These are phyloP conservation scores for Ceriops decandra DNA, from an alignment of 345 rosid species.

Conservation along the genomic window DNA sequence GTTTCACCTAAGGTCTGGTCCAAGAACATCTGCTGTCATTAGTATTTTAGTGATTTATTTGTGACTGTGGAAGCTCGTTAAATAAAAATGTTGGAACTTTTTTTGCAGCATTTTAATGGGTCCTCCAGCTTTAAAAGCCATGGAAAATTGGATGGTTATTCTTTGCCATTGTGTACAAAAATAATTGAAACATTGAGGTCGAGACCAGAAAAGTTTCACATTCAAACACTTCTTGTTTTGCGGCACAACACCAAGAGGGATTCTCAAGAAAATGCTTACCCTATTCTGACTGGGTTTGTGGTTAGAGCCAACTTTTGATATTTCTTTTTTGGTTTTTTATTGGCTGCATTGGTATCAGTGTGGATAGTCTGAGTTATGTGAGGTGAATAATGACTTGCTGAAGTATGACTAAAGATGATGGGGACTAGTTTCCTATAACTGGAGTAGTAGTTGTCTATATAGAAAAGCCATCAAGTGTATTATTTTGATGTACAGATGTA, in stretches of 20 bases:
- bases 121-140: constrained; percentile 20
- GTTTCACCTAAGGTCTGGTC: constrained; percentile 48
- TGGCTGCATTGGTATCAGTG: background rate
- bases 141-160: constrained; percentile 45
- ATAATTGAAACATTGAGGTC: constrained; percentile 53
- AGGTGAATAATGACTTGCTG: background rate
- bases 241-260: constrained; percentile 69
- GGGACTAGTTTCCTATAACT: background rate
- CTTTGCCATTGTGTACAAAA: constrained; percentile 66
- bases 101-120: constrained; percentile 47
- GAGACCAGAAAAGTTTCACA: constrained; percentile 68
- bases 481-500: too few species aligned
- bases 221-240: constrained; percentile 61
- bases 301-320: constrained; percentile 34
- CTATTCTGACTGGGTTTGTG: constrained; percentile 68
- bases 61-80: constrained; percentile 13
- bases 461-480: too few species aligned
- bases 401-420: background rate
- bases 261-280: constrained; percentile 52
- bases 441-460: too few species aligned
- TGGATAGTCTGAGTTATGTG: background rate
- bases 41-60: constrained; percentile 18
- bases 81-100: constrained; percentile 30
- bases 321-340: background rate
- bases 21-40: constrained; percentile 19